A percentile compares a stretch with the other conserved stretches of the same genome.
These are phyloP conservation scores for Russula dissimulans DNA, from an alignment of 768 basidiomycete genomes.

Conservation along the genomic window DNA sequence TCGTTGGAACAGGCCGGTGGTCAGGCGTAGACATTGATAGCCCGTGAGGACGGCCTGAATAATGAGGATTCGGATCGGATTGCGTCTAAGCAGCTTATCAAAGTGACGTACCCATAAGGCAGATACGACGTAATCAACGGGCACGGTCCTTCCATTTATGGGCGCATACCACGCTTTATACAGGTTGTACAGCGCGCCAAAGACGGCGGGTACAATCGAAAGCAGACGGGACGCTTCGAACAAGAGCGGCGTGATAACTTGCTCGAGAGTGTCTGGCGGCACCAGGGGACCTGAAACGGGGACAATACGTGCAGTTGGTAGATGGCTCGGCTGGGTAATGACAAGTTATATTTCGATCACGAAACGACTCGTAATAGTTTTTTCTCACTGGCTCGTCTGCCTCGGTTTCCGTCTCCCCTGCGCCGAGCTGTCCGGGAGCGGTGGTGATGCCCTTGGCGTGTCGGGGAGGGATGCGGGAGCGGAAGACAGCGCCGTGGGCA, in stretches of 20 bases:
- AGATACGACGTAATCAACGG: constrained; percentile 58
- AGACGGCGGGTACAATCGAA: constrained; percentile 61
- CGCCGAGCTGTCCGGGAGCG: constrained; percentile 46
- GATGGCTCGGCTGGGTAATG: constrained; percentile 38
- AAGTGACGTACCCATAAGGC: constrained; percentile 54
- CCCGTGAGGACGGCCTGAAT: constrained; percentile 78
- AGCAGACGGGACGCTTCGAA: constrained; percentile 65
- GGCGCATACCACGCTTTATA: constrained; percentile 46
- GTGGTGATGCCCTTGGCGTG: constrained; percentile 43
- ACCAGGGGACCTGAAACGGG: constrained; percentile 41
- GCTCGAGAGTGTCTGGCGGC: constrained; percentile 38
- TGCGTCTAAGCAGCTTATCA: background rate
- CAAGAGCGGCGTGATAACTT: constrained; percentile 45
- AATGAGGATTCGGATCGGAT: background rate
- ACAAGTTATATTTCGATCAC: background rate
- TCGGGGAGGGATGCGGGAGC: constrained; percentile 14
- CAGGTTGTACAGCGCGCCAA: constrained; percentile 55
- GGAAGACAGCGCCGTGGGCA: constrained; percentile 3
- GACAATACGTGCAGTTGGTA: constrained; percentile 61
- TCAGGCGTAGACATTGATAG: constrained; percentile 79
- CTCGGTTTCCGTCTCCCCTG: constrained; percentile 75
- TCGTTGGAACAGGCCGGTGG: constrained; percentile 80
- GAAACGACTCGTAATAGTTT: background rate
- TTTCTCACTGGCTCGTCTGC: constrained; percentile 63
- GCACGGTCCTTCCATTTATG: constrained; percentile 26